A percentile compares a stretch with the other conserved stretches of the same genome.
phyloP scores from a whole-genome alignment of 2,329 filamentous ascomycete genomes.

The Ambrosiella xylebori region DNA sequence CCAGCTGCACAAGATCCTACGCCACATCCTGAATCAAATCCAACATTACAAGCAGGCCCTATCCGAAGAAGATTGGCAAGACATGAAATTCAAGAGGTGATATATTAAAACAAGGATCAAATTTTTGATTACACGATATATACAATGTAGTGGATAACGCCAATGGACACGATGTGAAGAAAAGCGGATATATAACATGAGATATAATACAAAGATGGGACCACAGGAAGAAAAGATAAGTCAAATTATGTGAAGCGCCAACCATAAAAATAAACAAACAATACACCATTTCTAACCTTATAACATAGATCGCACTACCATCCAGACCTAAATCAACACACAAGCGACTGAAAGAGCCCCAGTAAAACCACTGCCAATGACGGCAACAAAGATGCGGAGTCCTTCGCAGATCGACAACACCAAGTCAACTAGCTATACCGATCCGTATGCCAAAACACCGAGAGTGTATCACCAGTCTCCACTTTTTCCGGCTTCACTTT shows the following conservation, averaged over 20 bases:
- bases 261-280: background rate
- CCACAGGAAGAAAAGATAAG: slow-evolving; percentile 1
- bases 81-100: too few species aligned
- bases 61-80: too few species aligned
- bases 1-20: too few species aligned
- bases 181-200: background rate
- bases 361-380: too few species aligned
- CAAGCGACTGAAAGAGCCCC: too few species aligned
- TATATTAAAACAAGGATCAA: too few species aligned
- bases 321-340: too few species aligned
- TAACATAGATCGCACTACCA: background rate
- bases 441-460: background rate
- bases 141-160: background rate
- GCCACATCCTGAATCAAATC: too few species aligned
- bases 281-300: background rate
- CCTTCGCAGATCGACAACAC: background rate
- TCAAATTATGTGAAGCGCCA: slow-evolving; percentile 1
- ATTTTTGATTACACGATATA: slow-evolving; percentile 7
- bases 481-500: background rate
- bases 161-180: background rate
- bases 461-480: background rate
- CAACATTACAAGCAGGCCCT: too few species aligned
- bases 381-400: too few species aligned
- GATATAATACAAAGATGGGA: slow-evolving; percentile 1
- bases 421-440: background rate